phyloP scores from a whole-genome alignment of 208 protist species.

The Leishmania tropica region DNA sequence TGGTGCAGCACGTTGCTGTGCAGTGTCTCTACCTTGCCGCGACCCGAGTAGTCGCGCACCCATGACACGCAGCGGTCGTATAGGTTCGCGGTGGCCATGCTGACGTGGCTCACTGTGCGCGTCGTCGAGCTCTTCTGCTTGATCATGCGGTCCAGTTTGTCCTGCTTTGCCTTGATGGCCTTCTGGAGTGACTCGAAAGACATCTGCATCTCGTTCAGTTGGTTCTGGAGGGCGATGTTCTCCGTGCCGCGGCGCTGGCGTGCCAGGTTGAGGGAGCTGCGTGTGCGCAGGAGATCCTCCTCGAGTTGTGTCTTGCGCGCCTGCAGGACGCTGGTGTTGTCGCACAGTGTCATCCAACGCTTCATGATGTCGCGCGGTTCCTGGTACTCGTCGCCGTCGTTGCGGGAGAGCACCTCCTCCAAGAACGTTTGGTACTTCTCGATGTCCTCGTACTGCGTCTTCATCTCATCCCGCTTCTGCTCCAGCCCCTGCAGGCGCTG shows the following conservation, averaged over 20 bases:
- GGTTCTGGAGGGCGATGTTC: conserved; percentile 89
- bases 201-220: conserved; percentile 89
- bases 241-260: conserved; percentile 85
- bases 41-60: conserved; percentile 75
- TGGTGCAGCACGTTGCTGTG: conserved; percentile 84
- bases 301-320: conserved; percentile 90
- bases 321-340: conserved; percentile 92
- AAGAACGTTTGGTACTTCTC: conserved; percentile 89
- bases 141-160: conserved; percentile 87
- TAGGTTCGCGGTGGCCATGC: conserved; percentile 91
- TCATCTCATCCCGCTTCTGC: conserved; percentile 57
- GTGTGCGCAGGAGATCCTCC: conserved; percentile 89
- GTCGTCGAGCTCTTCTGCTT: conserved; percentile 89
- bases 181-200: conserved; percentile 86
- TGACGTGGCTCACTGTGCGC: conserved; percentile 89
- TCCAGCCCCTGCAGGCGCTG: conserved; percentile 60
- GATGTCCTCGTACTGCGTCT: conserved; percentile 60
- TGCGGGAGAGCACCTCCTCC: conserved; percentile 88
- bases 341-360: conserved; percentile 90
- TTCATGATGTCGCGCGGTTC: conserved; percentile 91
- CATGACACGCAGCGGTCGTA: conserved; percentile 88
- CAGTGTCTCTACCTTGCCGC: conserved; percentile 65
- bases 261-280: conserved; percentile 80
- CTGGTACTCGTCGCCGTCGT: conserved; percentile 92
- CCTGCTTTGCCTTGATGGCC: conserved; percentile 86